Percentiles rank a stretch among this genome's conserved stretches.
Evolutionary conservation across 2,329 filamentous ascomycete species (phyloP).

Genomic region (Xylariaceae sp.): DNA sequence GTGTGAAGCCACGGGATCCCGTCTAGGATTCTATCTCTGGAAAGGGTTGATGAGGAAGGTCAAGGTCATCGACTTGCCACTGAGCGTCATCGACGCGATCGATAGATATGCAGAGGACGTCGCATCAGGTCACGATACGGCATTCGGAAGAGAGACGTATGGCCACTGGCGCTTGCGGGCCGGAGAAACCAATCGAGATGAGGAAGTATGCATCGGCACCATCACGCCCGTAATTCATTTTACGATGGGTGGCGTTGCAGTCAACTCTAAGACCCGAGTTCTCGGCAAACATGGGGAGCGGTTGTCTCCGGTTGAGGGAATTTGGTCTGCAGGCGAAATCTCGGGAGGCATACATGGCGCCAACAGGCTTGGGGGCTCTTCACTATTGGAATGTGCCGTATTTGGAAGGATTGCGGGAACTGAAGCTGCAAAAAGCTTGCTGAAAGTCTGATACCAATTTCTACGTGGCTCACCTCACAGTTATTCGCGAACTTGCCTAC

Average conservation of each 20-base stretch:
- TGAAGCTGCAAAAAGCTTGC: constrained; percentile 33
- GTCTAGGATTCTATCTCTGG: constrained; percentile 60
- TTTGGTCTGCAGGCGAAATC: constrained; percentile 62
- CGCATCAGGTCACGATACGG: constrained; percentile 33
- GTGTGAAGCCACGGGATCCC: constrained; percentile 45
- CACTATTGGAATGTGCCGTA: constrained; percentile 59
- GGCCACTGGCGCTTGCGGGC: constrained; percentile 50
- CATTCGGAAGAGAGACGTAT: constrained; percentile 45
- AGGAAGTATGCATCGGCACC: constrained; percentile 52
- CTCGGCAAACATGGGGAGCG: constrained; percentile 34
- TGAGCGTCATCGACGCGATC: constrained; percentile 36
- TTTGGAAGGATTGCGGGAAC: constrained; percentile 56
- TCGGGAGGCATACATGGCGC: constrained; percentile 61
- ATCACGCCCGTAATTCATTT: constrained; percentile 64
- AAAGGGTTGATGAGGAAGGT: constrained; percentile 57
- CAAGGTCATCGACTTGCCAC: constrained; percentile 46
- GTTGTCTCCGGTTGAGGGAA: constrained; percentile 43
- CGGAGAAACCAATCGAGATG: constrained; percentile 40
- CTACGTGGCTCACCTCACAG: no score
- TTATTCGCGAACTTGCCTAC: no score
- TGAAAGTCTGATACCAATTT: not conserved
- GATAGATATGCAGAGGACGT: constrained; percentile 45
- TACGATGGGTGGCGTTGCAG: constrained; percentile 61
- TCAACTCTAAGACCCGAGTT: constrained; percentile 50
- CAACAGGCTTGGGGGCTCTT: constrained; percentile 58